Evolutionary conservation across 371 early-diverging fungal species (phyloP), one percentile per base, ranked within the genome.

Genomic region (Cokeromyces recurvatus): DNA sequence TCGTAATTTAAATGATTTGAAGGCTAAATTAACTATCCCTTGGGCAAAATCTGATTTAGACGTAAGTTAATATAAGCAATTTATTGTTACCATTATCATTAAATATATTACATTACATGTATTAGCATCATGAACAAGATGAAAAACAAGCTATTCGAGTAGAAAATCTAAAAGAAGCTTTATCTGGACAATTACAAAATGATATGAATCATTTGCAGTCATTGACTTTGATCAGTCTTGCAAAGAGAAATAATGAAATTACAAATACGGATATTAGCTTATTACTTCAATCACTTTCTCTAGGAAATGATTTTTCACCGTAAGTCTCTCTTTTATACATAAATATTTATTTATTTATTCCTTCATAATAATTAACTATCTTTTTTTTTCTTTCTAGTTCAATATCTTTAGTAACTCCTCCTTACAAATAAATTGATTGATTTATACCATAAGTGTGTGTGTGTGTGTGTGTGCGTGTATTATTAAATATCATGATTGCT

Each of bases 101-200:
- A n/a, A n/a, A n/a, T n/a, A n/a, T n/a, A n/a, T n/a, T n/a, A n/a
- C n/a, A n/a, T n/a, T n/a, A n/a, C 29, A 7, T 27, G 5, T 27
- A 1, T 3, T 52, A 71, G 67, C 46, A 44, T 16, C 43, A 47
- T 24, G 56, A 60, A 11, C 45, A 47, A 37, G 48, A 43, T 36
- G 54, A 50, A 23, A 59, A 54, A 32, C 62, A 62, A 23, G 53
- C 62, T 3, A 68, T 75, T 46, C 69, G 70, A 23, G 76, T 75
- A 7, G 76, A 75, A 24, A 73, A 69, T n/a, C 55, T 78, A 16
- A 65, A 66, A 35, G 74, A 78, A 43, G 74, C 72, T 3, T 42
- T 78, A 19, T 14, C 32, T 4, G 56, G 56, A 15, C 50, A 50
- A 46, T 22, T 31, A 20, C 45, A 51, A 34, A 27, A 24, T 25